Percentiles rank a stretch among this genome's conserved stretches.
These are phyloP conservation scores for Tulasnella sp. DNA, from an alignment of 768 basidiomycete species.

Conservation along the genomic window DNA sequence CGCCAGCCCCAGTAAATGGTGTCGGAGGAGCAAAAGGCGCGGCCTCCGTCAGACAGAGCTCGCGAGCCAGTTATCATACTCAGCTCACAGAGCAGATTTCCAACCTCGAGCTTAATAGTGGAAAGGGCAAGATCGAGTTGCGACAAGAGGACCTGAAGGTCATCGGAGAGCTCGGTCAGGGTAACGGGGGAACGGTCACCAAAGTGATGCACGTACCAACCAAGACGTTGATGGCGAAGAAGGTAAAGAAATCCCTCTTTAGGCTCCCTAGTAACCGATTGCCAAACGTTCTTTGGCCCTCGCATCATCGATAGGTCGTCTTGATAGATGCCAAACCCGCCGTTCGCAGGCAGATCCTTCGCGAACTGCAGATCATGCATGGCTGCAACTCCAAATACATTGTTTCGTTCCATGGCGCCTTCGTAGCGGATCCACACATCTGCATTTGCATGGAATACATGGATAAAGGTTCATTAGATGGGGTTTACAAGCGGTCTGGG, in stretches of 20 bases:
- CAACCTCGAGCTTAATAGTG: constrained; percentile 75
- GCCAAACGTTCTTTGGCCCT: not conserved
- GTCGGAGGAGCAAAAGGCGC: constrained; percentile 32
- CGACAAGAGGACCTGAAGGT: constrained; percentile 89
- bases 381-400: constrained; percentile 93
- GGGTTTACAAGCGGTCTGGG: constrained; percentile 95
- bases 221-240: constrained; percentile 95
- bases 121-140: constrained; percentile 80
- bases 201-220: constrained; percentile 92
- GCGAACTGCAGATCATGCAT: constrained; percentile 99
- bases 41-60: constrained; percentile 50
- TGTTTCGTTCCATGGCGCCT: constrained; percentile 97
- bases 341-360: constrained; percentile 94
- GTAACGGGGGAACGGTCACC: constrained; percentile 97
- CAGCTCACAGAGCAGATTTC: constrained; percentile 83
- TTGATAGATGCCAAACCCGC: constrained; percentile 96
- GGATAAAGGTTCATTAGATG: constrained; percentile 93
- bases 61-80: constrained; percentile 75
- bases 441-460: constrained; percentile 98
- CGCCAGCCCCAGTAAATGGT: constrained; percentile 47
- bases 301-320: constrained; percentile 64
- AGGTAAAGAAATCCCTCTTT: constrained; percentile 59
- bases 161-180: constrained; percentile 87
- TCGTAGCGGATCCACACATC: constrained; percentile 95
- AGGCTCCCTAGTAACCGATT: not conserved